Percentiles rank a stretch among this genome's conserved stretches.
Conservation (phyloP, 768 basidiomycete genomes). For the Hortiboletus campestris region DNA sequence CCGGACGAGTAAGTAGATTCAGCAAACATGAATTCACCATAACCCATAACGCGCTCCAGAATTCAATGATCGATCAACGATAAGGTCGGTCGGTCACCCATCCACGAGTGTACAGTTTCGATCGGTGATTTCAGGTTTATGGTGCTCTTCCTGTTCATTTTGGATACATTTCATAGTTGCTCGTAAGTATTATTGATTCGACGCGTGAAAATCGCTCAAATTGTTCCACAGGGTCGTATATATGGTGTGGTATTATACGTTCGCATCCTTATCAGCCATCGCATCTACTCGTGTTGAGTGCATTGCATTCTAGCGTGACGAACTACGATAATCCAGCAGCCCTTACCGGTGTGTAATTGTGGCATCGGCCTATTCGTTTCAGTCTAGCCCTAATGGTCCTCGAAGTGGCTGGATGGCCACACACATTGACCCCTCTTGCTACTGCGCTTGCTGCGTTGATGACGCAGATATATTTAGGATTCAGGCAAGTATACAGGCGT, state of each 20-base stretch:
- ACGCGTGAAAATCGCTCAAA: neutral
- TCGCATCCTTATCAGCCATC: neutral
- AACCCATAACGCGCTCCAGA: neutral
- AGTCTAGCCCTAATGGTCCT: neutral
- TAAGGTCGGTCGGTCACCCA: neutral
- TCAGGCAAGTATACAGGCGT: conserved; percentile 34
- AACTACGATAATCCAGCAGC: conserved; percentile 15
- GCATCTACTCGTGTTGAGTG: neutral
- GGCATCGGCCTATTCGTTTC: neutral
- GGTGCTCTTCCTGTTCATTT: conserved; percentile 15
- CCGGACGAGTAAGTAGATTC: conserved; percentile 14
- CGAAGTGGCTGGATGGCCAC: conserved; percentile 45
- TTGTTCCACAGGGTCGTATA: conserved; percentile 13
- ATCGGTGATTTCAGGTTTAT: conserved; percentile 5
- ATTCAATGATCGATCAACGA: conserved; percentile 13
- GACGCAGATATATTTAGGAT: conserved; percentile 47
- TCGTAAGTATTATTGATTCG: conserved; percentile 7
- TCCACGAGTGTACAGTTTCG: neutral
- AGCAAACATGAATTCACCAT: neutral
- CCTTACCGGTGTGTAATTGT: neutral
- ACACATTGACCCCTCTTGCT: conserved; percentile 48
- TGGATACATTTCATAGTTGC: conserved; percentile 21
- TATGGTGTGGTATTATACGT: conserved; percentile 21
- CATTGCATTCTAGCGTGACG: conserved; percentile 5
- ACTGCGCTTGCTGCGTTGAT: conserved; percentile 46